Percentiles rank a stretch among this genome's conserved stretches.
These are phyloP conservation scores for Moniliophthora roreri DNA, from an alignment of 1,284 basidiomycete species.

Conservation along the genomic window DNA sequence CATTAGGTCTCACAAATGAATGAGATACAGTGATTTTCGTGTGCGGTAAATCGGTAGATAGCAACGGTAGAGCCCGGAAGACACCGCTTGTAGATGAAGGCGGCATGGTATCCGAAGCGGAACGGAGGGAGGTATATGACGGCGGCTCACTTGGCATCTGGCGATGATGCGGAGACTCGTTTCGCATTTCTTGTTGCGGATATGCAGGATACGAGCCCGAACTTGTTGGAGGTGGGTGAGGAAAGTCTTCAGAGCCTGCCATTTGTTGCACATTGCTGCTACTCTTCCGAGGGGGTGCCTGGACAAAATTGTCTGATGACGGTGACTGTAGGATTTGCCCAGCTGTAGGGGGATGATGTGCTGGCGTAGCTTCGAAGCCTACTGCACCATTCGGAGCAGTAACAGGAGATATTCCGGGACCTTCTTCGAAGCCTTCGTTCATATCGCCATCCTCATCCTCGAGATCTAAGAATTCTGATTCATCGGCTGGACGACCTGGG, in stretches of 20 bases:
- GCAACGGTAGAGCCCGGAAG: slow-evolving; percentile 72
- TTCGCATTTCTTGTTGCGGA: background rate
- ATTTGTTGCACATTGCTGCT: slow-evolving; percentile 21
- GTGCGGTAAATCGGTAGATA: slow-evolving; percentile 63
- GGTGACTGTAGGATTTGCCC: slow-evolving; percentile 4
- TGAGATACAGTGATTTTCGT: slow-evolving; percentile 66
- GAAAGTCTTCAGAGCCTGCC: slow-evolving; percentile 40
- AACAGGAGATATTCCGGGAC: slow-evolving; percentile 16
- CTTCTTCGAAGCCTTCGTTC: slow-evolving; percentile 24
- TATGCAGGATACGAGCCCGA: slow-evolving; percentile 4
- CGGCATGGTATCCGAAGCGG: slow-evolving; percentile 3
- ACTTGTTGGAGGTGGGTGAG: slow-evolving; percentile 36
- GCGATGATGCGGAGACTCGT: slow-evolving; percentile 4
- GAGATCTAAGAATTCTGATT: slow-evolving; percentile 63
- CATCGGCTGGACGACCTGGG: slow-evolving; percentile 11
- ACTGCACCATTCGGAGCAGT: background rate
- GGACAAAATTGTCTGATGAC: background rate
- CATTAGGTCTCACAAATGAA: slow-evolving; percentile 81
- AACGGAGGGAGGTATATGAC: background rate
- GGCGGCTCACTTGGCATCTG: background rate
- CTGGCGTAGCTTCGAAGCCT: background rate
- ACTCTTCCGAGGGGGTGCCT: slow-evolving; percentile 12
- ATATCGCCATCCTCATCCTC: slow-evolving; percentile 38
- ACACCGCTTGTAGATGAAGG: slow-evolving; percentile 24
- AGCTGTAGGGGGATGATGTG: background rate